A percentile compares a stretch with the other conserved stretches of the same genome.
Conservation (phyloP, 148 eudicot species). For the Rhododendron ferrugineum region DNA sequence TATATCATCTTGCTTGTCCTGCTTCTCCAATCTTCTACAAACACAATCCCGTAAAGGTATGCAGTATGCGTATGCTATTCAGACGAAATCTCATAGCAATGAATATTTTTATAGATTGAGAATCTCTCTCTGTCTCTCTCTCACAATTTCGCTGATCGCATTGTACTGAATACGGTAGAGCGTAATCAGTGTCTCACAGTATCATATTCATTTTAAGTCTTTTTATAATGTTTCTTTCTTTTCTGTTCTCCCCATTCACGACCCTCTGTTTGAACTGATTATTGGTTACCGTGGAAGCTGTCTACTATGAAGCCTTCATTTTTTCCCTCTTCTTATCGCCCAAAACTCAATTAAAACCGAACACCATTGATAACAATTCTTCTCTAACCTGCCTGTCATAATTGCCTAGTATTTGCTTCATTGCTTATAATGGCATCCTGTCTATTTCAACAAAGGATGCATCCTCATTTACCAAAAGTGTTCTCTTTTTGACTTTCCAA, state of each 20-base stretch:
- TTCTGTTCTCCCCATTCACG: neutral
- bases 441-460: constrained; percentile 2
- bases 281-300: neutral
- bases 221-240: neutral
- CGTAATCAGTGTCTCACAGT: neutral
- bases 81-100: neutral
- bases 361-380: neutral
- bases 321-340: neutral
- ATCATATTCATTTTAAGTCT: neutral
- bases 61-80: neutral
- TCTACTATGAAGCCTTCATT: neutral
- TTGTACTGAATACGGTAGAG: no score
- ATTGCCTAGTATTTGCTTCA: neutral
- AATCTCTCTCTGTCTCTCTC: neutral
- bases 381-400: neutral
- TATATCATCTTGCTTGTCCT: constrained; percentile 97
- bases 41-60: constrained; percentile 89
- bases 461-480: neutral
- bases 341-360: neutral
- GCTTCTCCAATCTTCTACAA: constrained; percentile 98
- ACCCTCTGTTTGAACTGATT: neutral
- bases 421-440: neutral
- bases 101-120: neutral
- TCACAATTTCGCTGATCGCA: no score
- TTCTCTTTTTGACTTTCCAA: neutral